These are phyloP conservation scores for Aspergillus ustus DNA, from an alignment of 2,329 filamentous ascomycete genomes.

Conservation along the genomic window DNA sequence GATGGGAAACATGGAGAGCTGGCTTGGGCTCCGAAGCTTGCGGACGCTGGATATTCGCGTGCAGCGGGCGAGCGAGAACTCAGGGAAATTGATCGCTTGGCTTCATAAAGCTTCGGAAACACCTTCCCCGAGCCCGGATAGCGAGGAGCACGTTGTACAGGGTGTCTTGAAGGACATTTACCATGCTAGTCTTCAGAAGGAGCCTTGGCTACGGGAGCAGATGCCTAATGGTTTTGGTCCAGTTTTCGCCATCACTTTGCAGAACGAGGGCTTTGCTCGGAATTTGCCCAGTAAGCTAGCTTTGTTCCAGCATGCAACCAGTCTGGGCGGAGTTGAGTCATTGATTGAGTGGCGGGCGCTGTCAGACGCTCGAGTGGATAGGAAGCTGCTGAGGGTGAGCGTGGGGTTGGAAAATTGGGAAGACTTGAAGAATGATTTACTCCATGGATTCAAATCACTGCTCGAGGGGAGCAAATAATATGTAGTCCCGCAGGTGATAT, in stretches of 20 bases:
- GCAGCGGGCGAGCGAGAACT: slow-evolving; percentile 72
- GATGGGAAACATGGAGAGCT: slow-evolving; percentile 88
- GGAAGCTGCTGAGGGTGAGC: slow-evolving; percentile 75
- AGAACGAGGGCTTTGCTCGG: slow-evolving; percentile 63
- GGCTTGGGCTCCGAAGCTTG: slow-evolving; percentile 85
- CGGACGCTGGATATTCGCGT: slow-evolving; percentile 86
- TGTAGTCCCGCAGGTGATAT: neutral
- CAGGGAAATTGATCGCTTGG: slow-evolving; percentile 73
- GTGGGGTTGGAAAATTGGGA: slow-evolving; percentile 84
- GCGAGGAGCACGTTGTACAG: slow-evolving; percentile 52
- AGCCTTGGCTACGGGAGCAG: slow-evolving; percentile 77
- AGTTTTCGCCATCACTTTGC: slow-evolving; percentile 77
- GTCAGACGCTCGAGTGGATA: slow-evolving; percentile 75
- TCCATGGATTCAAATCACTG: slow-evolving; percentile 61
- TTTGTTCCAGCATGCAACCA: slow-evolving; percentile 93
- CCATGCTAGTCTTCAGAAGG: slow-evolving; percentile 80
- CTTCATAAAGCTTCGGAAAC: slow-evolving; percentile 58
- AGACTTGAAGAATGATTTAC: slow-evolving; percentile 77
- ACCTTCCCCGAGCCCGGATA: slow-evolving; percentile 41
- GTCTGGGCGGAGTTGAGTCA: slow-evolving; percentile 90
- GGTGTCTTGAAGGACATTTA: slow-evolving; percentile 64
- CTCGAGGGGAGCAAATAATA: neutral
- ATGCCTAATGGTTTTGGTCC: slow-evolving; percentile 91
- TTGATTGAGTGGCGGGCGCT: slow-evolving; percentile 95
- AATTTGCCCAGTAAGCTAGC: slow-evolving; percentile 74